Base-by-base conservation (phyloP, 2,329 filamentous ascomycete species). In the Alternaria sp. region DNA sequence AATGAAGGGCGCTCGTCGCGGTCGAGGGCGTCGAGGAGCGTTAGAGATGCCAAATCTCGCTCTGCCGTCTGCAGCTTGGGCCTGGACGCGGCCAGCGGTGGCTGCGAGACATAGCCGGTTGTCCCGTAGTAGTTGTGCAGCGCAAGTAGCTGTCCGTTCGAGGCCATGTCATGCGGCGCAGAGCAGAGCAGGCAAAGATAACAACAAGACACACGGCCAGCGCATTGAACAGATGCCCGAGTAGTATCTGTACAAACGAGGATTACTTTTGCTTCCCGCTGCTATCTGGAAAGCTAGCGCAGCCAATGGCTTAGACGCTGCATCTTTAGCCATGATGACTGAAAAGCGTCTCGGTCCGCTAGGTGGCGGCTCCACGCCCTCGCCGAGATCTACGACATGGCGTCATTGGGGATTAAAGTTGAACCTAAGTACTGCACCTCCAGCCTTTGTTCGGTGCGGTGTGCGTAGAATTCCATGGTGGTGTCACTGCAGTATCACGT, bases 1-100 rank as follows among this genome's bases (percentile, higher is more conserved):
- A 75, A 75, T 26, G 70, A 66, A 12, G 73, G 69, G 18, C 71
- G 71, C 8, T 62, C 54, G 41, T 75, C 73, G 51, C 54, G 24
- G 39, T 72, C 66, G 41, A 74, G 70, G 8, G 65, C 68, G 41
- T 63, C 59, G 16, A 72, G 61, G 3, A 75, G 63, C 39, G 53
- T 62, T 9, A 70, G 30, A 28, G 62, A 41, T 16, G 62, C 47
- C 18, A 69, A 52, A 14, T 56, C 57, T 22, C 49, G 51, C 24
- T 61, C 52, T 28, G 55, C 8, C 0, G 60, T 32, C 22, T 66
- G 57, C 39, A 55, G 51, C 20, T 61, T 43, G 42, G 57, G 59
- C 43, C 52, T 47, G 1, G 63, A 51, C 2, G 61, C 53, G 7
- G 54, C 38, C 22, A 24, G 47, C 28, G 46, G 51, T n/a, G 57